A percentile compares a stretch with the other conserved stretches of the same genome.
Conservation (phyloP, 257 asterid species). For the Solanum appendiculatum region DNA sequence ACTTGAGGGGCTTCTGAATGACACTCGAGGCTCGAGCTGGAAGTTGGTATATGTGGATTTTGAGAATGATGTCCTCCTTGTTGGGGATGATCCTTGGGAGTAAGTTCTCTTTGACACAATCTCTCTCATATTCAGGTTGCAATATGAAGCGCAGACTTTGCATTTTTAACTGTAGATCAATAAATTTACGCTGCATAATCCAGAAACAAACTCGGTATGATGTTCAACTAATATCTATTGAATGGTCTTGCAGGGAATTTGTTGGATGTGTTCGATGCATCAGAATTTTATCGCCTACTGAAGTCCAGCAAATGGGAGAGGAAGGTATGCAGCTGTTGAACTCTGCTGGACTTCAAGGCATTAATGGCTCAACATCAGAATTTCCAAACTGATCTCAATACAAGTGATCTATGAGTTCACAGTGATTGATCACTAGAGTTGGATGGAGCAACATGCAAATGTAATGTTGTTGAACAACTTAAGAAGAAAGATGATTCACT, state of each 20-base stretch:
- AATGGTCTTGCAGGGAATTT: constrained; percentile 49
- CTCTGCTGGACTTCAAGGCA: constrained; percentile 43
- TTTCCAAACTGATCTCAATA: constrained; percentile 26
- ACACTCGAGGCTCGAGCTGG: constrained; percentile 71
- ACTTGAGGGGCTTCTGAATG: constrained; percentile 69
- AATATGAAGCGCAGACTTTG: background rate
- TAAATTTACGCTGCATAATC: background rate
- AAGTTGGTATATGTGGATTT: constrained; percentile 89
- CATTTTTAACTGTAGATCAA: background rate
- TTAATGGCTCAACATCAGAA: constrained; percentile 25
- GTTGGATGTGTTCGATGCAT: constrained; percentile 93
- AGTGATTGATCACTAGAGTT: background rate
- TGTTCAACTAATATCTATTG: background rate
- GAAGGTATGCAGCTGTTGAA: constrained; percentile 95
- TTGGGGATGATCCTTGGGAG: constrained; percentile 99
- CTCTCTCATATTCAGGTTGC: background rate
- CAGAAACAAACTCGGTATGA: background rate
- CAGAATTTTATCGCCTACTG: constrained; percentile 79
- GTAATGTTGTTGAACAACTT: background rate
- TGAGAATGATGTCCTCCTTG: constrained; percentile 79
- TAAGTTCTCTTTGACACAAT: constrained; percentile 25
- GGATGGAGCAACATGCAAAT: background rate
- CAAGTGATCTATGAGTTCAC: background rate
- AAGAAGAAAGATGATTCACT: background rate
- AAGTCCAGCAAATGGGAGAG: constrained; percentile 99